Conservation (phyloP, 2,329 filamentous ascomycete genomes). For the Hypoxylon sp. region DNA sequence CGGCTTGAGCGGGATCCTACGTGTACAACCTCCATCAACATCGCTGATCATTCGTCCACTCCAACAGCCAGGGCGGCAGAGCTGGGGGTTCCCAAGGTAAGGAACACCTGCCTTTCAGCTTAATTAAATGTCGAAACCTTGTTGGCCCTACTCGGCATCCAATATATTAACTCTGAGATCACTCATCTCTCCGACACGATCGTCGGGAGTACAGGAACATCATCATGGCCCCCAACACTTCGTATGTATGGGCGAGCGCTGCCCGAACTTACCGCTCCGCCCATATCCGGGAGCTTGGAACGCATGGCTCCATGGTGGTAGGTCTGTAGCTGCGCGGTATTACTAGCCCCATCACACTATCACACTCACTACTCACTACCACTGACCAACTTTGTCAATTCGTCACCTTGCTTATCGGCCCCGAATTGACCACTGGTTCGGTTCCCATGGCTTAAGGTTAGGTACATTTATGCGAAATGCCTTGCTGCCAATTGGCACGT, state of each 20-base stretch:
- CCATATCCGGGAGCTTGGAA: slow-evolving; percentile 38
- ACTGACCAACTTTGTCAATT: slow-evolving; percentile 14
- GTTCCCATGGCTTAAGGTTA: background rate
- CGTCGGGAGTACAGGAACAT: slow-evolving; percentile 8
- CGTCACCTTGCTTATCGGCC: slow-evolving; percentile 31
- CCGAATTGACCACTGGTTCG: slow-evolving; percentile 15
- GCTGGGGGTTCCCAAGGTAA: slow-evolving; percentile 4
- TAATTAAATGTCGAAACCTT: slow-evolving; percentile 10
- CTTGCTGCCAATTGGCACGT: slow-evolving; percentile 14
- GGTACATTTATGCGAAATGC: background rate
- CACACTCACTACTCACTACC: slow-evolving; percentile 39
- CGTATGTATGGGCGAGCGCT: slow-evolving; percentile 8
- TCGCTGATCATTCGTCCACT: background rate
- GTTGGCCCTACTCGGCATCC: slow-evolving; percentile 13
- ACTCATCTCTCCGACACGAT: slow-evolving; percentile 18
- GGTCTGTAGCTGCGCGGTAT: slow-evolving; percentile 7
- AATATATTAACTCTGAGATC: slow-evolving; percentile 25
- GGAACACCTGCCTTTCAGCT: slow-evolving; percentile 32
- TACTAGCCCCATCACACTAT: slow-evolving; percentile 43
- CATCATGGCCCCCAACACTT: slow-evolving; percentile 9
- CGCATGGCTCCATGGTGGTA: slow-evolving; percentile 23
- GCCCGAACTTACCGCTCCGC: slow-evolving; percentile 20
- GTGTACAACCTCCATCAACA: slow-evolving; percentile 1
- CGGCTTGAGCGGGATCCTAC: slow-evolving; percentile 14
- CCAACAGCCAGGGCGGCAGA: background rate